Evolutionary conservation across 495 filamentous ascomycete genomes (phyloP), one percentile per base, ranked within the genome.

Genomic region (Aspergillus cavernicola): DNA sequence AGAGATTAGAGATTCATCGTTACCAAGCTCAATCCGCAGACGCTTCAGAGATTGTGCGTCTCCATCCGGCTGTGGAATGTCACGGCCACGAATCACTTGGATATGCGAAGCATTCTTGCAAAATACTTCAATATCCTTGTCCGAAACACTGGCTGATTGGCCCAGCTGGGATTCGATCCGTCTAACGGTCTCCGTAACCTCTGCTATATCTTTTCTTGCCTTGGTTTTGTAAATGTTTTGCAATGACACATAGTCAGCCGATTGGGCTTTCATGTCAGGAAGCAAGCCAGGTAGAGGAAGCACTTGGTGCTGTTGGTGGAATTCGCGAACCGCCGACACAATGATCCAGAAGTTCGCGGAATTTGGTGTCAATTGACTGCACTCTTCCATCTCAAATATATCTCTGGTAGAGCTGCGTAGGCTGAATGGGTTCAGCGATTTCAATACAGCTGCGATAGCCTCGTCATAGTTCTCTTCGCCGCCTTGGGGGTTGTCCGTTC

Each of bases 401-500:
- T 91, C 87, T 45, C 80, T 82, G 32, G 92, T 77, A 9, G 82
- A 77, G 40, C 80, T 83, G 51, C 83, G 81, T 43, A 93, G 68
- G 49, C 78, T 80, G 38, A 85, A 82, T 24, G 78, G 75, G 29
- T 83, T 80, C 19, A 97, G 72, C 10, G 85, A 85, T 70, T 95
- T 97, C 52, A 97, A 67, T 2, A 97, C 91, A 4, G 92, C 92
- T 10, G 80, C 85, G 20, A 82, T 84, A 13, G 93, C 93, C 69
- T 99, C 93, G 33, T 97, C 91, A 66, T 87, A 99, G 66, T 99
- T 99, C 75, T 98, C 93, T 66, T 97, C 93, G 55, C 87, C 88
- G 29, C 90, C 92, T 71, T 96, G 92, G 26, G 90, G 66, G 57
- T 83, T 92, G 59, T 85, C 72, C 35, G 76, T 88, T 59, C 93